A percentile compares a stretch with the other conserved stretches of the same genome.
These are phyloP conservation scores for Myxozyma monticola DNA, from an alignment of 805 yeast species.

Conservation along the genomic window DNA sequence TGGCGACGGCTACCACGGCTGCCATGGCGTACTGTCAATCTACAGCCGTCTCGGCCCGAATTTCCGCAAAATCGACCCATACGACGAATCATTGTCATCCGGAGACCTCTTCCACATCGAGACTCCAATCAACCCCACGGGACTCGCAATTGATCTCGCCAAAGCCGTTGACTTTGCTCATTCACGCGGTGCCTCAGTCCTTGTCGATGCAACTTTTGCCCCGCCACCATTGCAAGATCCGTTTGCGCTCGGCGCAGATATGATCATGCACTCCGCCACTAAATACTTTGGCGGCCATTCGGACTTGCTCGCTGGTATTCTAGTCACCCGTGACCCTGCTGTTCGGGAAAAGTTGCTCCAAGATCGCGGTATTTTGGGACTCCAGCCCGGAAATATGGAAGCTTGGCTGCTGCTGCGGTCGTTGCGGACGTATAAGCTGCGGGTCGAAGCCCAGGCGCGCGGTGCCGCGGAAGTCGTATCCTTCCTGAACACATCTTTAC, in stretches of 20 bases:
- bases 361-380: constrained; percentile 74
- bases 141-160: constrained; percentile 61
- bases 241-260: constrained; percentile 78
- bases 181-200: constrained; percentile 66
- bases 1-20: constrained; percentile 84
- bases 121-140: constrained; percentile 86
- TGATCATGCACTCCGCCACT: constrained; percentile 91
- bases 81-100: constrained; percentile 50
- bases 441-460: constrained; percentile 65
- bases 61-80: constrained; percentile 46
- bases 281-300: constrained; percentile 96
- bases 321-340: constrained; percentile 60
- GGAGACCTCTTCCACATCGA: constrained; percentile 84
- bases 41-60: constrained; percentile 57
- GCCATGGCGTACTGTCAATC: constrained; percentile 66
- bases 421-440: constrained; percentile 72
- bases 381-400: constrained; percentile 77
- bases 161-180: constrained; percentile 72
- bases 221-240: constrained; percentile 89
- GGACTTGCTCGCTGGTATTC: constrained; percentile 79
- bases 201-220: constrained; percentile 87
- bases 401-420: constrained; percentile 73
- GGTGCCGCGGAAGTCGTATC: constrained; percentile 63
- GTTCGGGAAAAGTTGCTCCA: constrained; percentile 49
- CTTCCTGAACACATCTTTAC: constrained; percentile 52